Percentiles rank a stretch among this genome's conserved stretches.
phyloP scores from a whole-genome alignment of 768 basidiomycete genomes.

The Xanthoconium stramineum region DNA sequence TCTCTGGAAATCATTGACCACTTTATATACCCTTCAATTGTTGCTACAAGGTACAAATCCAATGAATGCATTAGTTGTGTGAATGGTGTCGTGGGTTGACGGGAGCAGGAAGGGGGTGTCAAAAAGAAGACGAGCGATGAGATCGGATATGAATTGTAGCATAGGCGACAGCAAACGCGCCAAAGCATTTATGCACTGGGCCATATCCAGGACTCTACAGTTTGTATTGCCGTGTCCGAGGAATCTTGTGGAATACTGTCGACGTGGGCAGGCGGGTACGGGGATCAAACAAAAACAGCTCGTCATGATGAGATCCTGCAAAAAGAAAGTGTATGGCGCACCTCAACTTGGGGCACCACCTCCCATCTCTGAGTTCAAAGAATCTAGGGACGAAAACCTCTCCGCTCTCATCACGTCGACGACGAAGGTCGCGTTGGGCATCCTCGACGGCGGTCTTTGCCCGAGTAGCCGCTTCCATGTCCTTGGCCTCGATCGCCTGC shows the following conservation, averaged over 20 bases:
- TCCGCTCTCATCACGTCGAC: slow-evolving; percentile 70
- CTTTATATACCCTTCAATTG: slow-evolving; percentile 37
- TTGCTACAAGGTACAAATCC: slow-evolving; percentile 38
- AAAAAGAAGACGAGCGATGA: slow-evolving; percentile 4
- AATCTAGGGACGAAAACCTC: slow-evolving; percentile 70
- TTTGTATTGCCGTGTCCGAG: slow-evolving; percentile 59
- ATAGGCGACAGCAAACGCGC: neutral
- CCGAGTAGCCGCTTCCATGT: slow-evolving; percentile 92
- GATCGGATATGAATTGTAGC: slow-evolving; percentile 20
- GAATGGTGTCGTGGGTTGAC: slow-evolving; percentile 18
- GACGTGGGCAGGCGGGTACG: neutral
- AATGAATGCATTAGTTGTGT: slow-evolving; percentile 36
- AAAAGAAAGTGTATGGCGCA: slow-evolving; percentile 35
- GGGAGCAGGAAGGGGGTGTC: slow-evolving; percentile 4
- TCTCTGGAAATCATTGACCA: slow-evolving; percentile 23
- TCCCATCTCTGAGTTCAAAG: slow-evolving; percentile 74
- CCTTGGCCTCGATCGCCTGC: slow-evolving; percentile 75
- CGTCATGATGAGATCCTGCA: neutral
- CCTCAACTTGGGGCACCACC: slow-evolving; percentile 81
- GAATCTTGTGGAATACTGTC: slow-evolving; percentile 64
- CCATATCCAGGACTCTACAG: slow-evolving; percentile 82
- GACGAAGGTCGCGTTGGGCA: slow-evolving; percentile 79
- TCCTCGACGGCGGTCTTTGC: slow-evolving; percentile 92
- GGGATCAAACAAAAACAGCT: neutral
- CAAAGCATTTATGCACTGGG: slow-evolving; percentile 17